Evolutionary conservation across 768 basidiomycete species (phyloP), one percentile per base, ranked within the genome.

Genomic region (Auricularia sp.): DNA sequence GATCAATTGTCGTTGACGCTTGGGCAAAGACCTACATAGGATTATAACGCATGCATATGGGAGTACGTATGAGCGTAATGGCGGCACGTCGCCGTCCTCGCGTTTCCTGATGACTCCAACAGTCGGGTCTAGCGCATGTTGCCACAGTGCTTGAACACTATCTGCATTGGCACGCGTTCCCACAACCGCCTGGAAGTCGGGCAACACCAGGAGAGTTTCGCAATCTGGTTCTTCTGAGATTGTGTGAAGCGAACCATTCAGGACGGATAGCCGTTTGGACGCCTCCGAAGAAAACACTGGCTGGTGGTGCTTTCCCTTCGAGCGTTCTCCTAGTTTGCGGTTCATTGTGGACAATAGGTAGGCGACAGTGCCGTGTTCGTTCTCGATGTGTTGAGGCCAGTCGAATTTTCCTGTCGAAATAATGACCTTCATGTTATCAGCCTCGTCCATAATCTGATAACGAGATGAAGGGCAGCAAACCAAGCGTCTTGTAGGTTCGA

Each of bases 31-130:
- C 86, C 75, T 74, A 93, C 95, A 99, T 34, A 99, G 78, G 21
- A 98, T 76, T 62, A 99, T 88, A 35, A 92, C 88, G 68, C 90
- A 91, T 2, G 91, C 83, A 74, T 98, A 99, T 0, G 96, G 95
- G 53, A 98, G 75, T 18, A 87, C 78, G 86, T 88, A 95, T 34
- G 87, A 85, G 71, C 81, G 83, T 69, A 88, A 78, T 8, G 75
- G 70, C 58, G 76, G 78, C 62, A 81, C 80, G 66, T 78, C 79
- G 36, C 77, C 71, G 14, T 76, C 69, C 0, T 76, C 72, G 11
- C 81, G 84, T 23, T 23, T 16, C 18, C 16, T 21, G 47, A 76
- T 74, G 33, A 51, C 83, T 81, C 61, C 79, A 4, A 87, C 72
- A 3, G 75, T 74, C 1, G 89, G 87, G 68, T 85, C 82, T 8